Evolutionary conservation across 148 eudicot species (phyloP).

Genomic region (Vaccinium macrocarpon): DNA sequence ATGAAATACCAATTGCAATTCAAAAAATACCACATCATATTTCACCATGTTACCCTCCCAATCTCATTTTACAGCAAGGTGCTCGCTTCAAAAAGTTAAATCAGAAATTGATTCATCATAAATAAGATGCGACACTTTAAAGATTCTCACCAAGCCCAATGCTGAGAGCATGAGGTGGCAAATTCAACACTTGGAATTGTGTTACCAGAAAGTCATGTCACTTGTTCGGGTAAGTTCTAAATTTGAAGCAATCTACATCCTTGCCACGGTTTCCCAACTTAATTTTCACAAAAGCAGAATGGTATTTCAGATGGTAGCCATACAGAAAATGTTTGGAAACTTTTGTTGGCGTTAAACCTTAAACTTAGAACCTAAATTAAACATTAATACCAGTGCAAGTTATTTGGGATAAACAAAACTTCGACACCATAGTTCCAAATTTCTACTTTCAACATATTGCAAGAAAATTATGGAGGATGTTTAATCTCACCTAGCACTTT

Average conservation of each 20-base stretch:
- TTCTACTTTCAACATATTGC: too few species aligned
- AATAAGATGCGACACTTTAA: background rate
- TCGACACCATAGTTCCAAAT: background rate
- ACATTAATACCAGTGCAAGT: background rate
- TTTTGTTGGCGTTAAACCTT: background rate
- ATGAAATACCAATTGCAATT: background rate
- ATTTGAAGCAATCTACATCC: background rate
- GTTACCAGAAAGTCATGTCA: background rate
- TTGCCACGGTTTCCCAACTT: background rate
- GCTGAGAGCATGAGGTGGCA: background rate
- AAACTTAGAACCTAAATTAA: background rate
- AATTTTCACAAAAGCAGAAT: background rate
- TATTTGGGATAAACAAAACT: background rate
- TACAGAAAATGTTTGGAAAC: background rate
- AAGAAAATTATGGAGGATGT: background rate
- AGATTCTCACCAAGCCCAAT: background rate
- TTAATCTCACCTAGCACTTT: slow-evolving; percentile 51
- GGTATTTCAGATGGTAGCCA: background rate
- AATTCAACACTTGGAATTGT: background rate
- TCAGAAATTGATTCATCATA: background rate
- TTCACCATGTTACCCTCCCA: background rate
- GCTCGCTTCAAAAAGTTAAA: background rate
- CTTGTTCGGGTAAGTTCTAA: background rate
- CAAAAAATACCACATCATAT: background rate
- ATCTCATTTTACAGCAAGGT: background rate